Percentiles rank a stretch among this genome's conserved stretches.
These are phyloP conservation scores for Scutellaria barbata DNA, from an alignment of 257 asterid genomes.

Conservation along the genomic window DNA sequence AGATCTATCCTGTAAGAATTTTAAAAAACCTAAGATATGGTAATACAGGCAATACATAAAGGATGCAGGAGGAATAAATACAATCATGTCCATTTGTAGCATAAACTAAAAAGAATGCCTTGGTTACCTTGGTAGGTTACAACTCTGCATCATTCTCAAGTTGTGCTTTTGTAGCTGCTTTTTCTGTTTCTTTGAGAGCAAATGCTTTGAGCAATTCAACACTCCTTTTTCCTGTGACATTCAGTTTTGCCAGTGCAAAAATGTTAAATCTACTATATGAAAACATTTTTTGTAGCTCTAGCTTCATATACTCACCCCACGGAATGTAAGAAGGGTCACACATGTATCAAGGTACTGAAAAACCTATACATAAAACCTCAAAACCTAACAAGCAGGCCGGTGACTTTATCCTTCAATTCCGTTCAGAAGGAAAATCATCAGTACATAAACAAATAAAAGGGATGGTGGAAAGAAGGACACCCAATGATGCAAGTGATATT, in stretches of 20 bases:
- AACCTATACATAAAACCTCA: background rate
- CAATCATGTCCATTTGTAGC: background rate
- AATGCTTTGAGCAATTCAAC: slow-evolving; percentile 69
- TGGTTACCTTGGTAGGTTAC: slow-evolving; percentile 44
- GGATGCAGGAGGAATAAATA: background rate
- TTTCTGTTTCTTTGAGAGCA: slow-evolving; percentile 73
- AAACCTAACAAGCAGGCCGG: background rate
- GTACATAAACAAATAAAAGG: background rate
- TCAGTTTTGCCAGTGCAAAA: slow-evolving; percentile 21
- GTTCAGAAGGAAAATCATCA: slow-evolving; percentile 3
- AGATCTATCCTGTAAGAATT: slow-evolving; percentile 18
- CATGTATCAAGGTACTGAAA: background rate
- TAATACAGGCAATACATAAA: background rate
- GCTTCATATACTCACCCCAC: background rate
- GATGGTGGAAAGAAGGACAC: background rate
- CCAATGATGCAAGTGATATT: background rate
- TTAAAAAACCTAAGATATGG: slow-evolving; percentile 7
- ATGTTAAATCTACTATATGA: background rate
- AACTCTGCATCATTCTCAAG: slow-evolving; percentile 58
- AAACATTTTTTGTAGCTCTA: background rate
- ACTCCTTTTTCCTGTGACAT: slow-evolving; percentile 58
- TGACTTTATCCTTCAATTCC: background rate
- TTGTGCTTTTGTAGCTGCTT: slow-evolving; percentile 64
- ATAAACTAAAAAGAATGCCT: slow-evolving; percentile 12
- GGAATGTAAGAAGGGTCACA: slow-evolving; percentile 9